Evolutionary conservation across 331 rosid species (phyloP).

Genomic region (Prunus yedoensis): DNA sequence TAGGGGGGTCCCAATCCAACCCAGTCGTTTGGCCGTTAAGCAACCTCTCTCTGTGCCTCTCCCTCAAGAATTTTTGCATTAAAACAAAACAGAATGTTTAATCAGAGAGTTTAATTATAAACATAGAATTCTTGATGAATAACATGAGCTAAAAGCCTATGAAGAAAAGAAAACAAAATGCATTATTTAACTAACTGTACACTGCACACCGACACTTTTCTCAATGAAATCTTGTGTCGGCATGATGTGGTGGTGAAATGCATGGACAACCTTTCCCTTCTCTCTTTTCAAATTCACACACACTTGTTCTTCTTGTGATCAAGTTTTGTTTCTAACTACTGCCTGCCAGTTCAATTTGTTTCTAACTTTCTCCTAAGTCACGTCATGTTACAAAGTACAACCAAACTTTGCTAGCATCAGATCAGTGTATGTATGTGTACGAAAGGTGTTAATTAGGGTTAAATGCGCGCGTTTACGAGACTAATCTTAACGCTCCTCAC

Average conservation of each 20-base stretch:
- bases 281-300: background rate
- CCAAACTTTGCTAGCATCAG: too few relatives aligned
- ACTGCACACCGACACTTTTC: constrained; percentile 21
- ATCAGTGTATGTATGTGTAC: too few relatives aligned
- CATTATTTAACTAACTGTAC: background rate
- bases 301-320: too few relatives aligned
- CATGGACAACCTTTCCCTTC: background rate
- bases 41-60: background rate
- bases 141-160: background rate
- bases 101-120: background rate
- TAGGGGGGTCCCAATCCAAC: constrained; percentile 8
- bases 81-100: background rate
- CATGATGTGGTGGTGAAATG: background rate
- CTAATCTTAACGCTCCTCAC: too few relatives aligned
- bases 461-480: too few relatives aligned
- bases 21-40: constrained; percentile 33
- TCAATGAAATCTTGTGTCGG: constrained; percentile 7
- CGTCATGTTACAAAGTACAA: too few relatives aligned
- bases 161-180: background rate
- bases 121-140: background rate
- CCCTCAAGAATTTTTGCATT: background rate
- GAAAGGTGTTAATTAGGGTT: too few relatives aligned
- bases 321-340: too few relatives aligned
- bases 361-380: too few relatives aligned
- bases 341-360: background rate